Evolutionary conservation across 2,329 filamentous ascomycete species (phyloP), one percentile per base, ranked within the genome.

Genomic region (Mollisia scopiformis): DNA sequence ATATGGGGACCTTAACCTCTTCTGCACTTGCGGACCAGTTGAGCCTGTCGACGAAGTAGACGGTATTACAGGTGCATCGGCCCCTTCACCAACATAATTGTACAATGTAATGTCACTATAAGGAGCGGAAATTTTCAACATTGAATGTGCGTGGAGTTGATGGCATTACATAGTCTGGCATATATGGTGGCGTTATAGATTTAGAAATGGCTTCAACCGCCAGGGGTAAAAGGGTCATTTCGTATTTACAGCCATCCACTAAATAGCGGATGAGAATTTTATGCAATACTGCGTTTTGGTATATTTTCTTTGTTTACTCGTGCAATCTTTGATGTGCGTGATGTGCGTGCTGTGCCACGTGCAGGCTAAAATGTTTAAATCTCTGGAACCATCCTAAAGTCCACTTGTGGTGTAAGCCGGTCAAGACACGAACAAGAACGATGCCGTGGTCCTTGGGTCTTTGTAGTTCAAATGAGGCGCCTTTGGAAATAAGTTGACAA

Each of bases 11-110:
- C 85, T 89, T 72, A 96, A 97, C 79, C 85, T 97, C 63, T 97
- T 97, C 84, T 97, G 93, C 82, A 96, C 92, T 10, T 97, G 93
- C 75, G 90, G 91, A 39, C 92, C 93, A 0, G 91, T 96, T 7
- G 90, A 92, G 23, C 52, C 67, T 11, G 65, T 71, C 39, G 71
- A 74, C 16, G 61, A 69, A 30, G 56, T 46, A 37, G 60, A 66
- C 25, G 68, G 61, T 10, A 71, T 71, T 25, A 69, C 68, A 13
- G 66, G 67, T 21, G 60, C 57, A 33, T 55, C 63, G 10, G 66
- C 68, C 31, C 70, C 68, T 19, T 65, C 50, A 10, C 67, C 67
- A 43, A 72, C 68, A 43, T 70, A 63, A 64, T 55, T 47, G 23
- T 47, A 47, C 21, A 3, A 47, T 27, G 43, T 47, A 47, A 47